Percentiles rank a stretch among this genome's conserved stretches.
phyloP scores from a whole-genome alignment of 108 stramenopile genomes.

The Asterionellopsis glacialis region DNA sequence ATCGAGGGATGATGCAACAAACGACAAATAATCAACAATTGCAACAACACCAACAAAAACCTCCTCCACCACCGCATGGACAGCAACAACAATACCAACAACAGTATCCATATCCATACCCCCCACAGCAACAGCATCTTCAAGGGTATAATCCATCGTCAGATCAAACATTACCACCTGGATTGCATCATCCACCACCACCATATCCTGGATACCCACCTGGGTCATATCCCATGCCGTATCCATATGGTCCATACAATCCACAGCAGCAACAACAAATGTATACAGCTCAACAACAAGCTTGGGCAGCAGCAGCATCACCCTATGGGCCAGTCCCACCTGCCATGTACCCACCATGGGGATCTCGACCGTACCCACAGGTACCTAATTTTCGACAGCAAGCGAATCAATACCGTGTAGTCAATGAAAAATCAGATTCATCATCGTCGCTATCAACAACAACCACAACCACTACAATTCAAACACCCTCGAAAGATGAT shows the following conservation, averaged over 20 bases:
- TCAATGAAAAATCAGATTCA: too few species aligned
- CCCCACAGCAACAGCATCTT: conserved; percentile 14
- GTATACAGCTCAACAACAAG: conserved; percentile 32
- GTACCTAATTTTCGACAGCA: neutral
- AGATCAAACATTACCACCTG: conserved; percentile 6
- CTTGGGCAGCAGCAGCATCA: conserved; percentile 15
- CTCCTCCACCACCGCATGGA: conserved; percentile 9
- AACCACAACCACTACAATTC: neutral
- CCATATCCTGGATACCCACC: conserved; percentile 6
- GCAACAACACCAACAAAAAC: conserved; percentile 20
- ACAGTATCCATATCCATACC: neutral
- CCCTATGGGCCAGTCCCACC: conserved; percentile 5
- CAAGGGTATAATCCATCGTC: conserved; percentile 13
- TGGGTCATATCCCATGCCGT: neutral
- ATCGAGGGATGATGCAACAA: neutral
- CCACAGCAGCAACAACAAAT: conserved; percentile 23
- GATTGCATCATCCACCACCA: conserved; percentile 6
- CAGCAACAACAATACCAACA: conserved; percentile 1
- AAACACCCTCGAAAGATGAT: neutral
- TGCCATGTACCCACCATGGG: conserved; percentile 1
- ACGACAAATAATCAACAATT: neutral
- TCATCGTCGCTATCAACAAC: too few species aligned
- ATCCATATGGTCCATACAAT: conserved; percentile 27
- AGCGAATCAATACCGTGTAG: neutral
- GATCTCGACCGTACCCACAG: neutral